Percentiles rank a stretch among this genome's conserved stretches.
These are phyloP conservation scores for Cladobotryum protrusum DNA, from an alignment of 2,329 filamentous ascomycete species.

Conservation along the genomic window DNA sequence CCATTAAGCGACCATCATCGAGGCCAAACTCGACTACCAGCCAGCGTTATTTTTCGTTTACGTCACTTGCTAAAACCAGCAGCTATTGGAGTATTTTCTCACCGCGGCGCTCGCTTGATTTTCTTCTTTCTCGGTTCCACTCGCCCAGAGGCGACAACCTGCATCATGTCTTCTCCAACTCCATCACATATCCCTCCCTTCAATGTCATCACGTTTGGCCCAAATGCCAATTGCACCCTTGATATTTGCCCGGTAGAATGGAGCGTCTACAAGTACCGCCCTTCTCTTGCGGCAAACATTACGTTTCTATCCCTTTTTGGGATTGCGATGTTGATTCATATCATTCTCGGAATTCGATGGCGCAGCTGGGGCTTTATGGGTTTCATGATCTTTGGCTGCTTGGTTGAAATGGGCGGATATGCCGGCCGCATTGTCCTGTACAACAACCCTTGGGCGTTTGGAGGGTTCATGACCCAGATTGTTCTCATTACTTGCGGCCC, in stretches of 20 bases:
- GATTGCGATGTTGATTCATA: constrained; percentile 36
- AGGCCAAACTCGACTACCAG: no score
- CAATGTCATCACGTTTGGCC: constrained; percentile 31
- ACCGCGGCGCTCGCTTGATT: no score
- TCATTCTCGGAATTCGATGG: constrained; percentile 33
- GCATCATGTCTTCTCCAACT: no score
- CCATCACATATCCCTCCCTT: background rate
- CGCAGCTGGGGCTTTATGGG: constrained; percentile 37
- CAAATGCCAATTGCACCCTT: constrained; percentile 40
- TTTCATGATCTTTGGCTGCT: constrained; percentile 47
- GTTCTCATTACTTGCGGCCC: constrained; percentile 45
- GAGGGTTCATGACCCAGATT: constrained; percentile 59
- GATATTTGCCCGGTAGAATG: constrained; percentile 36
- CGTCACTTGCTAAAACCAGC: no score
- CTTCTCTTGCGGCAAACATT: constrained; percentile 39
- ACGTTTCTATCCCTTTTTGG: constrained; percentile 36
- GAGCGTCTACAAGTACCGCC: constrained; percentile 37
- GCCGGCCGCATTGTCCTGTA: constrained; percentile 49
- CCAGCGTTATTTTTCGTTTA: no score
- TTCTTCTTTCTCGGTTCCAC: no score
- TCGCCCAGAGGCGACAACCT: no score
- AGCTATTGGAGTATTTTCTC: no score
- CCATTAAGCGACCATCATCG: no score
- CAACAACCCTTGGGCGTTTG: constrained; percentile 49
- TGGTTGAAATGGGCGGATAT: constrained; percentile 56